Evolutionary conservation across 495 filamentous ascomycete genomes (phyloP), one percentile per base, ranked within the genome.

Genomic region (Hypoxylon perforatum): DNA sequence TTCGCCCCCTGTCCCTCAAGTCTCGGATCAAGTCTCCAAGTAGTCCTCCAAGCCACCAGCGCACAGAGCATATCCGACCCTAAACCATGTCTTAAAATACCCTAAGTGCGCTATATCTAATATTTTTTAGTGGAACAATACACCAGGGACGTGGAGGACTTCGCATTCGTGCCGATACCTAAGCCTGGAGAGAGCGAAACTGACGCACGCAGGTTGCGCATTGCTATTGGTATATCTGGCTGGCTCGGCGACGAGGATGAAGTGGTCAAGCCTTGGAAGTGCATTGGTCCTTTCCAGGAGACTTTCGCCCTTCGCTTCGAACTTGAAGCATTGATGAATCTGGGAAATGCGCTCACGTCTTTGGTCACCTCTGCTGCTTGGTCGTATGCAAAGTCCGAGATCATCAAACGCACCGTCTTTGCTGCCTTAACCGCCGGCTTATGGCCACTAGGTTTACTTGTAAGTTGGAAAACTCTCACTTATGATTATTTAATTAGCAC

Each of bases 221-320:
- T 99, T 19, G 92, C 90, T 0, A 87, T 99, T 64, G 88, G 91
- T 12, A 87, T 97, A 51, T 90, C 88, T 19, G 95, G 95, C 35
- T 99, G 93, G 93, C 75, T 96, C 9, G 90, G 84, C 0, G 83
- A 89, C 35, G 85, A 88, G 63, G 84, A 89, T 21, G 90, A 97
- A 42, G 84, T 92, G 18, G 79, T 86, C 15, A 78, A 83, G 42
- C 92, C 93, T 1, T 99, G 95, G 95, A 84, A 83, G 33, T 87
- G 90, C 18, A 76, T 97, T 23, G 89, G 88, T 2, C 73, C 80
- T n/a, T 82, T 87, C 38, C 86, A 86, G 50, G 93, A 97, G 75
- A 86, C 90, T 2, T 97, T 97, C 72, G 93, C 89, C 15, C 83
- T 98, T 15, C 87, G 91, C 28, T 98, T 90, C 85, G 95, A 99